A percentile compares a stretch with the other conserved stretches of the same genome.
These are phyloP conservation scores for Neofusicoccum kwambonambiense DNA, from an alignment of 2,329 filamentous ascomycete species.

Conservation along the genomic window DNA sequence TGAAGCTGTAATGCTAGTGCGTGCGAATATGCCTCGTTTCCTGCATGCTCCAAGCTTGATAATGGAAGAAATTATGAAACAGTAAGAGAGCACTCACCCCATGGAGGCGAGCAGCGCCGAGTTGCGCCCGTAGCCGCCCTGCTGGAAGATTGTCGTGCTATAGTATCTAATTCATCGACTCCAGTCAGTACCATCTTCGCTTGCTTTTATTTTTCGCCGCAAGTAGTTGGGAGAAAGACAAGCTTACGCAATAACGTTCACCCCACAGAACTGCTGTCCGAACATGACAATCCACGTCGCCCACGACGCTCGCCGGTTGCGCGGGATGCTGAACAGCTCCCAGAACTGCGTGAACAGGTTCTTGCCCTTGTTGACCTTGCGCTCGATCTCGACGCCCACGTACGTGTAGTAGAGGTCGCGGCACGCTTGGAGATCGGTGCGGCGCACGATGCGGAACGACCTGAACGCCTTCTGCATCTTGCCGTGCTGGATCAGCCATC, in stretches of 20 bases:
- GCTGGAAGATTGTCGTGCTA: conserved; percentile 29
- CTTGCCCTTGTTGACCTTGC: conserved; percentile 32
- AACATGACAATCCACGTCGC: conserved; percentile 19
- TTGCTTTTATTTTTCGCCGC: too few species aligned
- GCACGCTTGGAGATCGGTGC: conserved; percentile 44
- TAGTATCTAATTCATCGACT: conserved; percentile 21
- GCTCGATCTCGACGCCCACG: conserved; percentile 27
- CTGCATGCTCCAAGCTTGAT: too few species aligned
- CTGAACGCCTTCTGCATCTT: conserved; percentile 42
- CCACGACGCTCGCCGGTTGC: conserved; percentile 44
- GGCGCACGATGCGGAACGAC: conserved; percentile 41
- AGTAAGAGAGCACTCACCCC: conserved; percentile 23
- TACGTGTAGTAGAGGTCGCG: conserved; percentile 45
- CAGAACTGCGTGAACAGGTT: conserved; percentile 35
- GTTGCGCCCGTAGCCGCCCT: conserved; percentile 26
- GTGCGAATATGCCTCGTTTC: too few species aligned
- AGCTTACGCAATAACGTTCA: conserved; percentile 27
- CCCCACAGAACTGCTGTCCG: conserved; percentile 25
- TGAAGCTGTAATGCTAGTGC: too few species aligned
- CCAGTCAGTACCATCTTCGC: too few species aligned
- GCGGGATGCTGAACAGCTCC: conserved; percentile 47
- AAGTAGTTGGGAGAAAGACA: too few species aligned
- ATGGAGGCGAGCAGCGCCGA: conserved; percentile 39
- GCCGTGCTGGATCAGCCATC: conserved; percentile 46
- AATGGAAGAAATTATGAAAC: too few species aligned